Evolutionary conservation across 768 basidiomycete genomes (phyloP), one percentile per base, ranked within the genome.

Genomic region (Rhodotorula diobovata): DNA sequence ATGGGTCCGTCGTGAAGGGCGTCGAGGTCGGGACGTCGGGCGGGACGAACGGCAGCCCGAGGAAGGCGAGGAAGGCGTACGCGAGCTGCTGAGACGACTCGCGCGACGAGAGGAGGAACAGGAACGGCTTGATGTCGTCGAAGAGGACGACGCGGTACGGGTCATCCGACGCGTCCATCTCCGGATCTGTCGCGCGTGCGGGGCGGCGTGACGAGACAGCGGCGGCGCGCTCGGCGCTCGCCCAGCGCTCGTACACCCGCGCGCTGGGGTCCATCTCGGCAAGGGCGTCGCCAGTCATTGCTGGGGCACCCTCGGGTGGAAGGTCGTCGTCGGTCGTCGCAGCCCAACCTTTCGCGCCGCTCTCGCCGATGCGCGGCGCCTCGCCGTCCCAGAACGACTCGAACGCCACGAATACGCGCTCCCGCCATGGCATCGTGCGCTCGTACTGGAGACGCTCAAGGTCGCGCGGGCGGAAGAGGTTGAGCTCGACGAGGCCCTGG

Each of bases 361-460:
- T 0, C 51, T 82, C 81, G 21, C 82, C 82, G 28, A 82, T 76
- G 6, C 81, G 79, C 8, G 82, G 79, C 1, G 67, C 72, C 59
- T 81, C 82, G 4, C 76, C 56, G 56, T 82, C 81, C 82, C 82
- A 82, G 57, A 82, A 83, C 4, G 56, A 20, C 58, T 82, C 81
- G 39, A 81, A 78, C 2, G 75, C 75, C 20, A 66, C 57, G 5
- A 80, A 23, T 2, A 80, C 61, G 3, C 60, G 71, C 6, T 66
- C 57, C 1, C 66, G 57, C 61, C 66, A 71, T 30, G 73, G 76
- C 50, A 70, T 67, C 14, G 51, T 59, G 2, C 67, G 61, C 8
- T 50, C 54, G 4, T 41, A 41, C 32, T 54, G 48, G 14, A 55
- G 32, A 0, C 35, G 59, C 12, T 51, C 45, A 43, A 73, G 57